A percentile compares a stretch with the other conserved stretches of the same genome.
phyloP scores from a whole-genome alignment of 1,284 basidiomycete species.

The Chalciporus sp. region DNA sequence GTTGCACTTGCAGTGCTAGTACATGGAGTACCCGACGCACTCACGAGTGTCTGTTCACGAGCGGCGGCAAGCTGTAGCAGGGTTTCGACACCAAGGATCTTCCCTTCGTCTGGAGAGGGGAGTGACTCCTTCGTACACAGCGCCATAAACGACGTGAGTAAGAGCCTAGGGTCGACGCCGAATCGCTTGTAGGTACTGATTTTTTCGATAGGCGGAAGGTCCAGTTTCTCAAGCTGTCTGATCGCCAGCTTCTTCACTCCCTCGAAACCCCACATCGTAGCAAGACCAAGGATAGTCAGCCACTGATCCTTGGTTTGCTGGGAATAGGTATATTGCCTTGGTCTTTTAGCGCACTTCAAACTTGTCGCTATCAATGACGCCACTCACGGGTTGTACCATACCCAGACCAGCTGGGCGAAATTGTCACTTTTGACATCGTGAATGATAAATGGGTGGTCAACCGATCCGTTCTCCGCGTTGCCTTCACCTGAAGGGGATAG shows the following conservation, averaged over 20 bases:
- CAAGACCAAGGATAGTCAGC: conserved; percentile 51
- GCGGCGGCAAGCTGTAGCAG: conserved; percentile 49
- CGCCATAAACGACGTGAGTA: conserved; percentile 48
- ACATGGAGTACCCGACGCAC: conserved; percentile 39
- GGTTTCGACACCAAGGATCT: conserved; percentile 50
- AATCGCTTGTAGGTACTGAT: conserved; percentile 54
- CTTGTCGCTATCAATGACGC: conserved; percentile 7
- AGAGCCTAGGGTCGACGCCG: conserved; percentile 45
- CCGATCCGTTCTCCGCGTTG: conserved; percentile 42
- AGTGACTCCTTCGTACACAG: conserved; percentile 48
- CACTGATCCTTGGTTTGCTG: conserved; percentile 48
- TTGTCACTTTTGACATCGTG: conserved; percentile 49
- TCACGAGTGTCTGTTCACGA: conserved; percentile 47
- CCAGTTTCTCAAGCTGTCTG: conserved; percentile 49
- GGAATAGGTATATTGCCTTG: conserved; percentile 39
- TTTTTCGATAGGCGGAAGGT: conserved; percentile 47
- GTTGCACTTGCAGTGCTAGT: conserved; percentile 43
- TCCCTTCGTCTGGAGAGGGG: conserved; percentile 48
- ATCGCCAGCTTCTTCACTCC: conserved; percentile 50
- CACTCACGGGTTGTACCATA: conserved; percentile 67
- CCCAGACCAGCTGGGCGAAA: conserved; percentile 58
- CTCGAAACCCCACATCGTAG: conserved; percentile 51
- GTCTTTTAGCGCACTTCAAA: conserved; percentile 36
- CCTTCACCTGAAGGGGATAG: conserved; percentile 33
- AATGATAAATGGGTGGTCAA: conserved; percentile 43